Conservation (phyloP, 768 basidiomycete genomes). For the Naganishia onofrii region DNA sequence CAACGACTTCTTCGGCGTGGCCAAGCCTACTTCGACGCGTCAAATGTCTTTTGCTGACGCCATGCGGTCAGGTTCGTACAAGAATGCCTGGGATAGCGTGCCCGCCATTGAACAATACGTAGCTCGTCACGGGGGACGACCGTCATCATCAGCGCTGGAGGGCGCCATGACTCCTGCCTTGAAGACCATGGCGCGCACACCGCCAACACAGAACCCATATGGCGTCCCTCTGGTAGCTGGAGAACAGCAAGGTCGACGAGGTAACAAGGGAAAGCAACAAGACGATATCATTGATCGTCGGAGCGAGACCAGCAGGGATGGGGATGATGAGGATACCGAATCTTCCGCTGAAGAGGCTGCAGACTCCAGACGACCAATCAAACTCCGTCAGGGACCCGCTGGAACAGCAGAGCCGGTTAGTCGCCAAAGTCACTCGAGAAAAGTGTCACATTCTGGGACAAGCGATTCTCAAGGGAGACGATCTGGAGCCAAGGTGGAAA, state of each 20-base stretch:
- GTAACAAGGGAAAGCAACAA: not conserved
- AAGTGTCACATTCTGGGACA: not conserved
- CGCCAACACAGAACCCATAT: slow-evolving; percentile 17
- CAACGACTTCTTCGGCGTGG: not conserved
- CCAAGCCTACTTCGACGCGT: slow-evolving; percentile 58
- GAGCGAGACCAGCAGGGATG: slow-evolving; percentile 47
- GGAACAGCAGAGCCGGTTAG: not conserved
- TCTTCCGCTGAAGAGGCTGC: slow-evolving; percentile 41
- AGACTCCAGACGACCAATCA: slow-evolving; percentile 23
- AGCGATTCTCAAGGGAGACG: slow-evolving; percentile 17
- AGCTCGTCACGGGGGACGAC: slow-evolving; percentile 43
- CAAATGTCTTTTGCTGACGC: slow-evolving; percentile 55
- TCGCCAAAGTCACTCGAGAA: slow-evolving; percentile 9
- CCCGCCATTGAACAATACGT: slow-evolving; percentile 78
- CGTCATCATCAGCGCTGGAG: slow-evolving; percentile 9
- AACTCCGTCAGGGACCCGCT: slow-evolving; percentile 5
- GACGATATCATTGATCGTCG: slow-evolving; percentile 5
- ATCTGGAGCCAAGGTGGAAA: slow-evolving; percentile 17
- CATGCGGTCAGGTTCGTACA: slow-evolving; percentile 56
- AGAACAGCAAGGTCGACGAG: slow-evolving; percentile 14
- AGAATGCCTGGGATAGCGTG: slow-evolving; percentile 80
- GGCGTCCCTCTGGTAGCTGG: not conserved
- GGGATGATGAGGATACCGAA: slow-evolving; percentile 56
- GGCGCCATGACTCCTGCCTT: slow-evolving; percentile 18
- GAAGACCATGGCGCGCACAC: not conserved